These are phyloP conservation scores for Aspergillus quadrilineatus DNA, from an alignment of 2,329 filamentous ascomycete genomes.

Conservation along the genomic window DNA sequence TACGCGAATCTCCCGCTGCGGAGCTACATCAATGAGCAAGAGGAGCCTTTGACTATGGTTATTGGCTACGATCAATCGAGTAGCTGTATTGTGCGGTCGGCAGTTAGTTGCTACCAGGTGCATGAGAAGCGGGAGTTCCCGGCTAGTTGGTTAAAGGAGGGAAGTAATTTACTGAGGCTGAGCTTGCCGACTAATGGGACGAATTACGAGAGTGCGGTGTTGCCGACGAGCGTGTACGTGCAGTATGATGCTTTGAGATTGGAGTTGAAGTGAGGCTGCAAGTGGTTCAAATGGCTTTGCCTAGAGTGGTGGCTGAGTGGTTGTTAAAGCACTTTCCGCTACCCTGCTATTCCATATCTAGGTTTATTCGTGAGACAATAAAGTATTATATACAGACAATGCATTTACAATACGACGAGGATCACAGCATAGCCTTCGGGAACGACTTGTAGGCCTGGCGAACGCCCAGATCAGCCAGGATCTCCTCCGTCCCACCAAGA, in stretches of 20 bases:
- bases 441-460: conserved; percentile 81
- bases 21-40: conserved; percentile 48
- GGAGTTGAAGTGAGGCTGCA: conserved; percentile 44
- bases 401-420: background rate
- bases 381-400: no score
- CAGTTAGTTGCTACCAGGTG: conserved; percentile 62
- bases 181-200: conserved; percentile 61
- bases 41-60: conserved; percentile 27
- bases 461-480: conserved; percentile 76
- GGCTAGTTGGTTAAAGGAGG: conserved; percentile 48
- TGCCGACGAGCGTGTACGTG: conserved; percentile 58
- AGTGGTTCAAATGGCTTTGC: background rate
- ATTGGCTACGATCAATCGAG: conserved; percentile 54
- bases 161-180: conserved; percentile 57
- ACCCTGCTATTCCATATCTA: no score
- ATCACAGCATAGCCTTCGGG: conserved; percentile 75
- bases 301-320: no score
- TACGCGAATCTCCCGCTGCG: conserved; percentile 56
- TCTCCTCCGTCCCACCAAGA: conserved; percentile 78
- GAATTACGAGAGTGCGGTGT: conserved; percentile 57
- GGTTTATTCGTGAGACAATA: no score
- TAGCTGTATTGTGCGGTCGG: conserved; percentile 62
- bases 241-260: conserved; percentile 66
- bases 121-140: conserved; percentile 61
- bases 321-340: no score